Evolutionary conservation across 1,139 yeast genomes (phyloP), one percentile per base, ranked within the genome.

Genomic region (Zygosaccharomyces pseudobailii): DNA sequence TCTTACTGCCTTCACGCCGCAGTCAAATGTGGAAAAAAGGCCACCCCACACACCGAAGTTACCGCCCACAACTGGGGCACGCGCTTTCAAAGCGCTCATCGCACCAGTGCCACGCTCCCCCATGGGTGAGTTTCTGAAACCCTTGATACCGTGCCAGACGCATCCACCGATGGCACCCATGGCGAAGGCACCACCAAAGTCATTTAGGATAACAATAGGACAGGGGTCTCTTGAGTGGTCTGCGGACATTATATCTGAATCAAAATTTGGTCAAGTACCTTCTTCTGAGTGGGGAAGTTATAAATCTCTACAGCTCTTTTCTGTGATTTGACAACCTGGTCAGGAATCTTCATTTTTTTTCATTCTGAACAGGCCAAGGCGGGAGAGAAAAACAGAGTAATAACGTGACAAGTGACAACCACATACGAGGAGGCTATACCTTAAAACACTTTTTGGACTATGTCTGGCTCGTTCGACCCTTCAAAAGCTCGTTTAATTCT

Each of bases 1-100:
- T 74, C 99, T 86, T 35, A 92, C 80, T 2, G 94, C 96, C 71
- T 92, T 92, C 45, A 92, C 96, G 24, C 92, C 79, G 75, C 99
- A 92, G 71, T 92, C 98, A 67, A 84, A 94, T 6, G 95, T 85
- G 33, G 96, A 87, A 67, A 94, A 92, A 60, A 92, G 74, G 51
- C 99, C 99, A 75, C 98, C 99, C 99, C 99, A 92, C 36, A 88
- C 96, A 71, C 98, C 98, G 65, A 92, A 92, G 71, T 92, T 92
- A 63, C 99, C 99, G 55, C 98, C 99, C 48, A 92, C 90, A 43
- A 92, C 96, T 36, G 99, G 99, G 2, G 97, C 98, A 70, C 98
- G 80, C 50, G 96, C 88, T 68, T 89, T 88, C 59, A 92, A 84
- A 45, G 97, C 97, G 33, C 88, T 75, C 52, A 92, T 66, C 23